Base-by-base conservation (phyloP, 345 rosid species). In the Citrus cavaleriei region DNA sequence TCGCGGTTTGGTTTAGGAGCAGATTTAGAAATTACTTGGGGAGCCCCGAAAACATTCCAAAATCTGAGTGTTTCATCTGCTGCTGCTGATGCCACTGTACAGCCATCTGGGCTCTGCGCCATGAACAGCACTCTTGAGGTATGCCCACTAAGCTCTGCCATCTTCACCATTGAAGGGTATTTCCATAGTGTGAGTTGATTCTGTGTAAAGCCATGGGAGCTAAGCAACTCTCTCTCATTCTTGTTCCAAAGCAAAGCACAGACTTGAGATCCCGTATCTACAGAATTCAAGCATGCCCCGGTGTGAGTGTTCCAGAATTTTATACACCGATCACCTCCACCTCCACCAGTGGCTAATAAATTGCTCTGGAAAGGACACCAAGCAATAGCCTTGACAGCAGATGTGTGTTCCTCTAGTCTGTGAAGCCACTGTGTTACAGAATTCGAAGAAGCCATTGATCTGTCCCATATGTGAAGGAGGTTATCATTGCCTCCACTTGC, bases 81-180 rank as follows among this genome's bases (percentile, higher is more conserved):
- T 30, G 92, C 94, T 8, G 91, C 94, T 27, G 92, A 79, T n/a
- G 94, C 94, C 22, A 89, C 94, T 1, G 92, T 88, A 81, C 84
- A 85, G 12, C 93, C 91, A 83, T 90, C 91, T 21, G 93, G 91
- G 75, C 91, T 87, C 87, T 83, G 89, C 10, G 88, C 83, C 92
- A 89, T 84, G 80, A 77, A 87, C n/a, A 89, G 85, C 0, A 88
- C 91, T 73, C 91, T 84, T 10, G 90, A 86, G 1, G 89, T 85
- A 22, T 88, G 89, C 0, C 89, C 88, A 32, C 63, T 83, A 58
- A 86, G 85, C 82, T 86, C 91, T 16, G 83, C 86, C 77, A 83
- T 80, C 80, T 88, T 88, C 77, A 82, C 85, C 90, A 88, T 85
- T 5, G 91, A 85, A 24, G 91, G 90, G 42, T 86, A 88, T 60